Evolutionary conservation across 176 grass and related monocot genomes (phyloP).

Genomic region (Triticum turgidum): DNA sequence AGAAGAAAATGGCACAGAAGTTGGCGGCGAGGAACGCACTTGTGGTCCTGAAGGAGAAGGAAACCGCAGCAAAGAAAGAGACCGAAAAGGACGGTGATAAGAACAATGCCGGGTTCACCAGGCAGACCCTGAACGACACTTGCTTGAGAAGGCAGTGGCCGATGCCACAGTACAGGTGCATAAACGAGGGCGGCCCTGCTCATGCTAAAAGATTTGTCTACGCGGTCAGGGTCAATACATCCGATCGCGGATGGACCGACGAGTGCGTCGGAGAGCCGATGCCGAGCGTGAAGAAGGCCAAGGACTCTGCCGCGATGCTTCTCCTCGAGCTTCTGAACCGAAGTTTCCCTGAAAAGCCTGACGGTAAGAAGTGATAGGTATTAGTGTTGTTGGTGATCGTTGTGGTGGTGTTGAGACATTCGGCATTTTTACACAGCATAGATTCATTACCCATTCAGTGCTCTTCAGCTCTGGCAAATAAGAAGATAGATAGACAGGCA

Average conservation of each 20-base stretch:
- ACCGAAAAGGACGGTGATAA: slow-evolving; percentile 65
- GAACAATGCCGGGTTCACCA: slow-evolving; percentile 80
- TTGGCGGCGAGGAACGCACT: slow-evolving; percentile 90
- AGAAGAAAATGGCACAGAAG: slow-evolving; percentile 99
- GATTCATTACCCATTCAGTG: slow-evolving; percentile 42
- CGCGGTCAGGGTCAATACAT: slow-evolving; percentile 81
- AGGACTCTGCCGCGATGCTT: slow-evolving; percentile 88
- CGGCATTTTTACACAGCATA: slow-evolving; percentile 40
- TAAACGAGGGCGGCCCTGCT: slow-evolving; percentile 87
- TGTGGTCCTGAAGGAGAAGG: slow-evolving; percentile 81
- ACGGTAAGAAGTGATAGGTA: slow-evolving; percentile 29
- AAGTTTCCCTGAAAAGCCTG: slow-evolving; percentile 53
- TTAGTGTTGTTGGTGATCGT: not conserved
- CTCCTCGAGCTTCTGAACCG: slow-evolving; percentile 84
- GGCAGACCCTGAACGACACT: slow-evolving; percentile 92
- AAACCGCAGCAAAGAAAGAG: slow-evolving; percentile 65
- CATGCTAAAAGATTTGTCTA: slow-evolving; percentile 95
- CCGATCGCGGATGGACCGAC: slow-evolving; percentile 83
- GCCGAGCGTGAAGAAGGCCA: slow-evolving; percentile 96
- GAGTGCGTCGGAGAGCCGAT: slow-evolving; percentile 94
- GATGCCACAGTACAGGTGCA: slow-evolving; percentile 91
- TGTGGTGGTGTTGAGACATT: slow-evolving; percentile 23
- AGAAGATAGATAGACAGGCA: slow-evolving; percentile 18
- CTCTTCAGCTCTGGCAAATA: slow-evolving; percentile 34
- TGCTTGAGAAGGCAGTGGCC: slow-evolving; percentile 97